Conservation (phyloP, 2,329 filamentous ascomycete genomes). For the Neofusicoccum cordaticola region DNA sequence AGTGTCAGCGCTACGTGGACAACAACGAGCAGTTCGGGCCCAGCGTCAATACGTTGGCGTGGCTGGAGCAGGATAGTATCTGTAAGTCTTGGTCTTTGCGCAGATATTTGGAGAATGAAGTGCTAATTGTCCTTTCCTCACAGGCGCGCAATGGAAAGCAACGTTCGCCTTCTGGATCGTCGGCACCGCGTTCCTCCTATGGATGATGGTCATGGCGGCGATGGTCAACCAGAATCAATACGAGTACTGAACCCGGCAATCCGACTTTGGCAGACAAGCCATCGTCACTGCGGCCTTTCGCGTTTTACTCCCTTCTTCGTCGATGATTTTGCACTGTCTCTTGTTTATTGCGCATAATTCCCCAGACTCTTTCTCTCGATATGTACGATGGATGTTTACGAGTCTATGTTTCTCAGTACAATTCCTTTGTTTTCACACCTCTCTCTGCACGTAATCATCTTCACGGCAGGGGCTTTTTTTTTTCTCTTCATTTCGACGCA, state of each 20-base stretch:
- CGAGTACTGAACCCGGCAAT: conserved; percentile 22
- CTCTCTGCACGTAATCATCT: not conserved
- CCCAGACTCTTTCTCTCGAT: no score
- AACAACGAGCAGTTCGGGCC: conserved; percentile 47
- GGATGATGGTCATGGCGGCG: conserved; percentile 64
- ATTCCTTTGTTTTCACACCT: no score
- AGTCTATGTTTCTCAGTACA: no score
- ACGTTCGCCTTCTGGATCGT: conserved; percentile 64
- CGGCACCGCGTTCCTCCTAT: conserved; percentile 61
- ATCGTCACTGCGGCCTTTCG: no score
- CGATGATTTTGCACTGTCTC: not conserved
- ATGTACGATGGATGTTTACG: not conserved
- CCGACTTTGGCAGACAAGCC: no score
- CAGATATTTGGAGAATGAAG: not conserved
- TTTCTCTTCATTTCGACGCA: not conserved
- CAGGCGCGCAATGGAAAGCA: conserved; percentile 61
- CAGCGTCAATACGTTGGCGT: conserved; percentile 57
- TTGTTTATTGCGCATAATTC: not conserved
- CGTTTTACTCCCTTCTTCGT: not conserved
- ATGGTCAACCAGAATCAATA: conserved; percentile 52
- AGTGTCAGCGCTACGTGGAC: conserved; percentile 57
- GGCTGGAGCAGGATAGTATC: conserved; percentile 61
- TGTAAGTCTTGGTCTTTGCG: conserved; percentile 44
- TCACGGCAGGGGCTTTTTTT: not conserved
- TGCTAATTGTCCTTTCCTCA: not conserved